These are phyloP conservation scores for Oemleria cerasiformis DNA, from an alignment of 306 rosid species.

Conservation along the genomic window DNA sequence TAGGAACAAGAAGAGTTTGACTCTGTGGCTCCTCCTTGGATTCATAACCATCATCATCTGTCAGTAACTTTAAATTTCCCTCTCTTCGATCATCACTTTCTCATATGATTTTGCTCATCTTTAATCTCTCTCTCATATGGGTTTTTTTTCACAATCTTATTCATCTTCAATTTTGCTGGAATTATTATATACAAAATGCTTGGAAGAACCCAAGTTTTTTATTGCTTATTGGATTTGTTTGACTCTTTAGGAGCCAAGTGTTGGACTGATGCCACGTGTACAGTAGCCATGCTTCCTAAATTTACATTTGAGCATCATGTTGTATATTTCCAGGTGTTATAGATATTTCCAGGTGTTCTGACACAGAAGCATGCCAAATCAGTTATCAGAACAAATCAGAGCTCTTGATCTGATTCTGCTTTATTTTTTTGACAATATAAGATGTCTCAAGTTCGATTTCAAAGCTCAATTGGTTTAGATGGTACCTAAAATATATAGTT, in stretches of 20 bases:
- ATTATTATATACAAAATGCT: background rate
- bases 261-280: too few species aligned
- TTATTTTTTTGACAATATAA: too few species aligned
- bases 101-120: background rate
- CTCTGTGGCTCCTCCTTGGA: conserved; percentile 30
- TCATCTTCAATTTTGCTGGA: background rate
- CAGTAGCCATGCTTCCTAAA: background rate
- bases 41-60: conserved; percentile 25
- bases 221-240: background rate
- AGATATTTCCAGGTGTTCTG: too few species aligned
- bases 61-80: conserved; percentile 13
- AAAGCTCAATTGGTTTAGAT: too few species aligned
- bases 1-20: background rate
- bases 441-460: too few species aligned
- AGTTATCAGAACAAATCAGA: too few species aligned
- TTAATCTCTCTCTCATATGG: background rate
- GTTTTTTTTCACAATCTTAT: background rate
- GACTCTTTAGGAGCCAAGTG: background rate
- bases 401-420: too few species aligned
- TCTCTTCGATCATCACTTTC: background rate
- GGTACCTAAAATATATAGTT: too few species aligned
- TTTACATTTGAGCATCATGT: too few species aligned
- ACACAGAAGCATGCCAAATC: background rate
- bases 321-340: too few species aligned
- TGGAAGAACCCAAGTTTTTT: background rate